phyloP scores from a whole-genome alignment of 2,329 filamentous ascomycete species.

The Colletotrichum simmondsii region DNA sequence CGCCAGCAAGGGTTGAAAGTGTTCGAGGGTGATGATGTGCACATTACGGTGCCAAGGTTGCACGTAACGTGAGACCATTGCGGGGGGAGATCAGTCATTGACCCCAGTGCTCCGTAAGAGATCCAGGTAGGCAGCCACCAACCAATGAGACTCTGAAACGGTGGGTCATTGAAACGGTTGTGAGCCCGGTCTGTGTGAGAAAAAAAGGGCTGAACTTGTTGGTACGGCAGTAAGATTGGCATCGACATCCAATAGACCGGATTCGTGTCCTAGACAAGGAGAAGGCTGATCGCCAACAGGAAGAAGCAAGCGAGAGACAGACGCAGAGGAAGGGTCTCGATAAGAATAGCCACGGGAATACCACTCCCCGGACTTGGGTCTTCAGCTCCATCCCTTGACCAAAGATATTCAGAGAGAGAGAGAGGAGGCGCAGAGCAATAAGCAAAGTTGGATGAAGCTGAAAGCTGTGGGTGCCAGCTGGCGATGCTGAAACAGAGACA shows the following conservation, averaged over 20 bases:
- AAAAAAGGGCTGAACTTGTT: background rate
- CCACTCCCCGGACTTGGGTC: background rate
- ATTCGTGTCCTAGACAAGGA: background rate
- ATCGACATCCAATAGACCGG: background rate
- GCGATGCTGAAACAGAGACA: background rate
- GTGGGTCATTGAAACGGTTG: background rate
- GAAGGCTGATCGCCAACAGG: background rate
- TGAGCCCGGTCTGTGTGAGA: background rate
- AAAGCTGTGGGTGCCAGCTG: too few species aligned
- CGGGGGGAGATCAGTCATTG: background rate
- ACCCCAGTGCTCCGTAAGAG: background rate
- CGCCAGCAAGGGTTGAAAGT: conserved; percentile 8
- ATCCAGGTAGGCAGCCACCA: background rate
- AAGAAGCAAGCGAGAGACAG: background rate
- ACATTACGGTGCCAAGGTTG: conserved; percentile 20
- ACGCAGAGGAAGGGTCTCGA: background rate
- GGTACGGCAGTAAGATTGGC: background rate
- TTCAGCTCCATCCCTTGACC: background rate
- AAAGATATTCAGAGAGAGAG: background rate
- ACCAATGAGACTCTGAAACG: background rate
- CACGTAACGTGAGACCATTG: background rate
- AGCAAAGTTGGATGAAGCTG: background rate
- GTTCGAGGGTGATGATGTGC: conserved; percentile 14
- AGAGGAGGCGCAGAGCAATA: background rate
- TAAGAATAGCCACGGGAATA: background rate